Base-by-base conservation (phyloP, 139 green algal genomes). In the Dunaliella primolecta region DNA sequence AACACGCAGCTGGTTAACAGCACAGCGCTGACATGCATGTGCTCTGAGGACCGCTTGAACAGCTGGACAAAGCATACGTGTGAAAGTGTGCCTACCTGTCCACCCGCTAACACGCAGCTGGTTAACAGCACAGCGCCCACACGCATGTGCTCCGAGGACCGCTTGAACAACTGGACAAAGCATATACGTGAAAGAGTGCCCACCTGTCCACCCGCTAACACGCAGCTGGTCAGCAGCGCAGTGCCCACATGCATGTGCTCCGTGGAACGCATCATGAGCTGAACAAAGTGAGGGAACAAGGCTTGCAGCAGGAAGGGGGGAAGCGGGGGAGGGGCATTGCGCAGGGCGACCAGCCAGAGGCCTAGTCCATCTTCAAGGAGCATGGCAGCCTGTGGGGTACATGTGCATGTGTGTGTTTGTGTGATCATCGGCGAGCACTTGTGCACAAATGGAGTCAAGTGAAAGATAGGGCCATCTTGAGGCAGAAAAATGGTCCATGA, bases 331-430 rank as follows among this genome's bases (percentile, higher is more conserved):
- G 94, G 93, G 0, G 94, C 93, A 81, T 98, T 93, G 21, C 94
- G 89, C 81, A 98, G 90, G 7, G 93, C 91, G 70, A 96, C 92
- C 71, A 98, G 91, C 95, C 94, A 98, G 74, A 98, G 88, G 80
- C 90, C 89, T 80, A 98, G 87, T 0, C 90, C 96, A 84, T 99
- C 96, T 86, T 99, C 96, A 37, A 99, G 81, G 78, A 71, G 81
- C 64, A 34, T 29, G 21, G 64, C 57, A 71, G 56, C 30, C 11
- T n/a, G 80, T 1, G 23, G 33, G 78, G 2, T 25, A n/a, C 35
- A 33, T 2, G 2, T 79, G n/a, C n/a, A n/a, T n/a, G n/a, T n/a
- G n/a, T n/a, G n/a, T n/a, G n/a, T n/a, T n/a, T n/a, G n/a, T n/a
- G n/a, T n/a, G n/a, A n/a, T n/a, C n/a, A n/a, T n/a, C n/a, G n/a